phyloP scores from a whole-genome alignment of 1,139 yeast genomes.

The Zygosaccharomyces sapae region DNA sequence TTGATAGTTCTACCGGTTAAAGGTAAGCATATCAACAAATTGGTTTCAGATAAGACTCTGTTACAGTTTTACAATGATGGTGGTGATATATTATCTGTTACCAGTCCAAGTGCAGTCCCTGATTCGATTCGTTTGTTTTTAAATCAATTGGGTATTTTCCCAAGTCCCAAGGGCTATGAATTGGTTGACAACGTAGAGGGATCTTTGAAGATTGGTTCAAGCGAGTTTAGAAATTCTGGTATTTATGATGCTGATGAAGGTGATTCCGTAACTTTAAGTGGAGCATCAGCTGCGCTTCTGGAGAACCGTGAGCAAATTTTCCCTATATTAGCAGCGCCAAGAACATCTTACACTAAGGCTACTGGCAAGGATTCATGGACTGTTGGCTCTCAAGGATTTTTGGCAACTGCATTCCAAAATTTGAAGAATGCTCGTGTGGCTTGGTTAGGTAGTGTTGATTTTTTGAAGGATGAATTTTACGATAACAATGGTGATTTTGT shows the following conservation, averaged over 20 bases:
- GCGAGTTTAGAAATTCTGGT: constrained; percentile 23
- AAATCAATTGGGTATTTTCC: constrained; percentile 76
- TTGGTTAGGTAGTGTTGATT: constrained; percentile 70
- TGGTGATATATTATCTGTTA: constrained; percentile 69
- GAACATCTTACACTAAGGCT: constrained; percentile 55
- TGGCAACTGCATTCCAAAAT: constrained; percentile 81
- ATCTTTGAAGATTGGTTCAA: constrained; percentile 23
- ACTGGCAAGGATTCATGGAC: constrained; percentile 66
- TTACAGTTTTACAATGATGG: constrained; percentile 56
- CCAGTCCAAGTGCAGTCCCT: constrained; percentile 56
- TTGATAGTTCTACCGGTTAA: constrained; percentile 52
- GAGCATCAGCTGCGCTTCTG: constrained; percentile 50
- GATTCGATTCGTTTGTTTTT: constrained; percentile 65
- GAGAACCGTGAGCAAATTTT: constrained; percentile 60
- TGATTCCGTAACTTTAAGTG: constrained; percentile 38
- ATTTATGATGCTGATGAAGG: constrained; percentile 21
- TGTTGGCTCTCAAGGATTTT: constrained; percentile 72
- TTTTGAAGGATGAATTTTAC: constrained; percentile 42
- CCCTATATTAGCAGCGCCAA: constrained; percentile 68
- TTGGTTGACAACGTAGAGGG: constrained; percentile 63
- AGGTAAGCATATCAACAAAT: constrained; percentile 42
- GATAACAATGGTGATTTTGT: constrained; percentile 37
- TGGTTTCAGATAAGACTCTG: constrained; percentile 42
- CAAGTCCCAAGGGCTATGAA: constrained; percentile 71
- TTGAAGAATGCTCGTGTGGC: constrained; percentile 70